Conservation (phyloP, 1,139 yeast genomes). For the Lodderomyces oxycetoniae region DNA sequence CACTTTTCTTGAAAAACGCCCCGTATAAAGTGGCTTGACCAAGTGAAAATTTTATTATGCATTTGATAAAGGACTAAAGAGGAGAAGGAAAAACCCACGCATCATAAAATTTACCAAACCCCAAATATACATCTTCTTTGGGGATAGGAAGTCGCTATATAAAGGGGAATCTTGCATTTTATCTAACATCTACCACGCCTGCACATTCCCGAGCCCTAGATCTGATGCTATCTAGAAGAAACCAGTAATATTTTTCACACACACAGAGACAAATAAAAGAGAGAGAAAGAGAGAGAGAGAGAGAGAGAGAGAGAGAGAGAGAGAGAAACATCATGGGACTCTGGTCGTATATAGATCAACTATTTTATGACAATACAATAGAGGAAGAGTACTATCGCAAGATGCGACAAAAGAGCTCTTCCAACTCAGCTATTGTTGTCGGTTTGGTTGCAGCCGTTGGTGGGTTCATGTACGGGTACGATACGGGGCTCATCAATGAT, state of each 20-base stretch:
- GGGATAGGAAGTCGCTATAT: too few relatives aligned
- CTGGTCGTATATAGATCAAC: constrained; percentile 5
- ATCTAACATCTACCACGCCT: too few relatives aligned
- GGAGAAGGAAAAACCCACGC: too few relatives aligned
- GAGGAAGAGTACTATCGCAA: constrained; percentile 39
- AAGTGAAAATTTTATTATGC: too few relatives aligned
- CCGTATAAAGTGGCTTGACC: too few relatives aligned
- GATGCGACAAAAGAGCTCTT: constrained; percentile 47
- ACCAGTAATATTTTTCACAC: too few relatives aligned
- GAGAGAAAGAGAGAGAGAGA: not conserved
- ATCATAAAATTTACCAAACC: too few relatives aligned
- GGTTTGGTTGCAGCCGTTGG: constrained; percentile 78
- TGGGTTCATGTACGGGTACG: constrained; percentile 79
- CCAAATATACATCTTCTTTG: too few relatives aligned
- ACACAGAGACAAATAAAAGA: not conserved
- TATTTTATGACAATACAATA: constrained; percentile 34
- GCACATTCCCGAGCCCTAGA: not conserved
- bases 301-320: not conserved
- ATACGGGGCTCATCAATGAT: constrained; percentile 75
- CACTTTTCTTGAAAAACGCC: too few relatives aligned
- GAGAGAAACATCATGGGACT: constrained; percentile 3
- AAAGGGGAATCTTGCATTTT: too few relatives aligned
- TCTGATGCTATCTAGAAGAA: not conserved
- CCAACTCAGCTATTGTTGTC: constrained; percentile 58
- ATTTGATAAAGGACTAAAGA: too few relatives aligned